These are phyloP conservation scores for Hypoxylon sp. DNA, from an alignment of 2,329 filamentous ascomycete genomes.

Conservation along the genomic window DNA sequence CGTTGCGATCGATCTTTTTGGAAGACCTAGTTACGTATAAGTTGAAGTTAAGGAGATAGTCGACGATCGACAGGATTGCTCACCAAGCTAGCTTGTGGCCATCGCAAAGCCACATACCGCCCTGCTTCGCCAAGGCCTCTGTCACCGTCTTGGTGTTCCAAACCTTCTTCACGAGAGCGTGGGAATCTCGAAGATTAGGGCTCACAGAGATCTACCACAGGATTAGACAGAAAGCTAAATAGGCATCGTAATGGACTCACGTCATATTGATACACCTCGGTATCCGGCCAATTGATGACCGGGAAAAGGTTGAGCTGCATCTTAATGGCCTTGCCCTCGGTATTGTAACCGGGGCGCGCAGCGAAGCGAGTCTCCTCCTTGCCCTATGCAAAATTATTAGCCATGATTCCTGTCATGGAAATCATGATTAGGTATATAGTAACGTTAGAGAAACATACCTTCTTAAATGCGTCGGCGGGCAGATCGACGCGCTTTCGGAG, in stretches of 20 bases:
- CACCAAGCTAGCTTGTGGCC: constrained; percentile 90
- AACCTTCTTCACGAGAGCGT: constrained; percentile 79
- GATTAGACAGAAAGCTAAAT: constrained; percentile 17
- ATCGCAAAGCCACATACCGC: constrained; percentile 79
- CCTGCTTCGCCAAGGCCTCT: constrained; percentile 64
- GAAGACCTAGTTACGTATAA: constrained; percentile 55
- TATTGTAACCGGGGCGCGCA: constrained; percentile 70
- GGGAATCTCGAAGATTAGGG: constrained; percentile 69
- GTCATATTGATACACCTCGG: constrained; percentile 86
- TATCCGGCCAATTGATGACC: constrained; percentile 71
- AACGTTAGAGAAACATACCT: constrained; percentile 52
- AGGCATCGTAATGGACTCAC: constrained; percentile 66
- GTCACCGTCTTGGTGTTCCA: constrained; percentile 79
- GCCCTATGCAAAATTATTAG: constrained; percentile 47
- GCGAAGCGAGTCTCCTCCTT: constrained; percentile 56
- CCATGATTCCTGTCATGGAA: background rate
- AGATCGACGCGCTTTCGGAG: constrained; percentile 69
- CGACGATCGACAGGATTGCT: constrained; percentile 45
- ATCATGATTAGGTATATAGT: background rate
- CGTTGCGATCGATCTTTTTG: constrained; percentile 60
- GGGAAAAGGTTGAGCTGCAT: constrained; percentile 82
- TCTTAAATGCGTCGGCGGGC: constrained; percentile 69
- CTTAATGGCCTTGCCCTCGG: constrained; percentile 65
- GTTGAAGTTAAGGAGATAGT: background rate
- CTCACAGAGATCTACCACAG: constrained; percentile 75